Conservation (phyloP, 345 rosid species). For the Hevea brasiliensis region DNA sequence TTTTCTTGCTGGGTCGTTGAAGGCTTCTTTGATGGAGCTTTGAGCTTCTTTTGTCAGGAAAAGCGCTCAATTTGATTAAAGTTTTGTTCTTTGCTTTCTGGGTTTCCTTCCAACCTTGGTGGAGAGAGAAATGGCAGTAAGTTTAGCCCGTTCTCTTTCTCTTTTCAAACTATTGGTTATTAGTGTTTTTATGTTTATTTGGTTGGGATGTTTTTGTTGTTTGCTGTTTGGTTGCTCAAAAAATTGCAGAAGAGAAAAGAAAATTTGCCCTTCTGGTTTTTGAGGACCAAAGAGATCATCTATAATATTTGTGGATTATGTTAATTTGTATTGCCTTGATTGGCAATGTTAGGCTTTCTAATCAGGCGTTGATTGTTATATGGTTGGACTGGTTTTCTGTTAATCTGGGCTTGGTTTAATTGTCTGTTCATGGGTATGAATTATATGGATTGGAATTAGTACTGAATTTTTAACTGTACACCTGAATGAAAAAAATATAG, state of each 20-base stretch:
- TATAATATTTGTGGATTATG: background rate
- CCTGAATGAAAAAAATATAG: too few relatives aligned
- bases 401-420: conserved; percentile 1
- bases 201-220: background rate
- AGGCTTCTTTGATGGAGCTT: conserved; percentile 9
- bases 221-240: background rate
- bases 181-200: background rate
- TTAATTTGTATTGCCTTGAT: conserved; percentile 13
- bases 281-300: background rate
- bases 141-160: conserved; percentile 18
- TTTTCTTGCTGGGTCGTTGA: conserved; percentile 16
- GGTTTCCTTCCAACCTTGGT: conserved; percentile 18
- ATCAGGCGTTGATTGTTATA: background rate
- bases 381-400: background rate
- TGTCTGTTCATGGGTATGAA: conserved; percentile 1
- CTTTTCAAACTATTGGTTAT: conserved; percentile 1
- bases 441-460: background rate
- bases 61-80: background rate
- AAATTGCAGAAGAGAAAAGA: background rate
- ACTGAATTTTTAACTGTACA: background rate
- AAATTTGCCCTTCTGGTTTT: background rate
- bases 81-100: conserved; percentile 2
- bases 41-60: conserved; percentile 3
- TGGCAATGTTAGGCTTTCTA: conserved; percentile 15
- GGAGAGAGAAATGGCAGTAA: conserved; percentile 58